Evolutionary conservation across 306 rosid species (phyloP), one percentile per base, ranked within the genome.

Genomic region (Pachyrhizus erosus): DNA sequence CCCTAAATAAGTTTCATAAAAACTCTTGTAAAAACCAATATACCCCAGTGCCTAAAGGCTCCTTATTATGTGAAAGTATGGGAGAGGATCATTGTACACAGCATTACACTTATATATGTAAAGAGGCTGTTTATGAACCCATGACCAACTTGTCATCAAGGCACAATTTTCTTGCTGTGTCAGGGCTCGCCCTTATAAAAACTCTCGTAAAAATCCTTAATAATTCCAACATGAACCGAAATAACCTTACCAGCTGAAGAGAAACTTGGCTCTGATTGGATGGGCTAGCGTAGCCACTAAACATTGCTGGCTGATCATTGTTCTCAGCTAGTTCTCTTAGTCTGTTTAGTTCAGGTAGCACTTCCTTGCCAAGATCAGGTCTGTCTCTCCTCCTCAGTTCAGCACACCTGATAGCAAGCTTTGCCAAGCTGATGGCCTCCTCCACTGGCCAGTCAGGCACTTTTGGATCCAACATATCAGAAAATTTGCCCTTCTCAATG

Each of bases 321-420:
- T 0, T 86, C 5, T 82, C 89, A 58, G 84, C 84, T 2, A 82
- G 81, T 18, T 17, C 69, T 80, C 83, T 87, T 27, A 87, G 62
- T 60, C 67, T 83, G 2, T 72, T 0, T 15, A 87, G 66, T 71
- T 76, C 78, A 15, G 89, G 89, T 1, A 87, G 24, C 42, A 87
- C 49, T 64, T 76, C 87, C 21, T 57, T 87, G 31, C 81, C 81
- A 58, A 87, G 89, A 77, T 87, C 87, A 66, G 89, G 87, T 21
- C 89, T 65, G 17, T 84, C 89, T 83, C 69, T 87, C 33, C 87
- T 64, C 79, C 89, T 78, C 33, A 86, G 55, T 61, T 86, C 84
- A 12, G 89, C 78, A 73, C 89, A 86, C 11, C 1, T 18, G 9
- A 86, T 3, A 37, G 57, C 86, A 29, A 86, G 26, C 51, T 82